phyloP scores from a whole-genome alignment of 176 grass and related monocot species.

The Metroxylon sagu region DNA sequence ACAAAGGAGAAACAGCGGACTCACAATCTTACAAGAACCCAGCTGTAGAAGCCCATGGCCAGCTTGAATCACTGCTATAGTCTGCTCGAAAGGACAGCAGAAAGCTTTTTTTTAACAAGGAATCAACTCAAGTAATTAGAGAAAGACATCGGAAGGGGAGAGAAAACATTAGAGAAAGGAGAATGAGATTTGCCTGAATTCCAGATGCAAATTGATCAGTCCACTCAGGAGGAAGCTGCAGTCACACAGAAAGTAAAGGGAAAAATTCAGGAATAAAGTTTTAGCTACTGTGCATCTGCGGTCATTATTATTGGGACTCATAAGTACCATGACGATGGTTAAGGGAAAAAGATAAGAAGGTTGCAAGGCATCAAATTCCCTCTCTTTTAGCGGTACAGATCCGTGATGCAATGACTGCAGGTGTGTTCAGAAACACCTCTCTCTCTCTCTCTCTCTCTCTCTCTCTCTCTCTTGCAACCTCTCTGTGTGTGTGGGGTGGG shows the following conservation, averaged over 20 bases:
- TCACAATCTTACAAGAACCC: slow-evolving; percentile 95
- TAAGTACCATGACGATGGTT: too few species aligned
- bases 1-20: slow-evolving; percentile 4
- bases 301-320: too few species aligned
- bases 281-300: too few species aligned
- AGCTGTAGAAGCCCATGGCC: slow-evolving; percentile 94
- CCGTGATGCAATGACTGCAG: slow-evolving; percentile 3
- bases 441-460: background rate
- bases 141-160: background rate
- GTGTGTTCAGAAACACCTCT: background rate
- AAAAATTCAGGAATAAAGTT: too few species aligned
- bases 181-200: slow-evolving; percentile 52
- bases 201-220: slow-evolving; percentile 94
- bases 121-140: too few species aligned
- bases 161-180: background rate
- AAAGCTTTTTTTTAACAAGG: too few species aligned
- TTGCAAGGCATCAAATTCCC: slow-evolving; percentile 2
- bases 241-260: background rate
- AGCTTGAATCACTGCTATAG: slow-evolving; percentile 97
- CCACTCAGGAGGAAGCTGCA: slow-evolving; percentile 98
- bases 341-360: background rate
- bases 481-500: too few species aligned
- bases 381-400: slow-evolving; percentile 14
- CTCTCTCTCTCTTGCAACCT: background rate
- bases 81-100: slow-evolving; percentile 29